A percentile compares a stretch with the other conserved stretches of the same genome.
Evolutionary conservation across 495 filamentous ascomycete genomes (phyloP).

Genomic region (Aspergillus funiculosus): DNA sequence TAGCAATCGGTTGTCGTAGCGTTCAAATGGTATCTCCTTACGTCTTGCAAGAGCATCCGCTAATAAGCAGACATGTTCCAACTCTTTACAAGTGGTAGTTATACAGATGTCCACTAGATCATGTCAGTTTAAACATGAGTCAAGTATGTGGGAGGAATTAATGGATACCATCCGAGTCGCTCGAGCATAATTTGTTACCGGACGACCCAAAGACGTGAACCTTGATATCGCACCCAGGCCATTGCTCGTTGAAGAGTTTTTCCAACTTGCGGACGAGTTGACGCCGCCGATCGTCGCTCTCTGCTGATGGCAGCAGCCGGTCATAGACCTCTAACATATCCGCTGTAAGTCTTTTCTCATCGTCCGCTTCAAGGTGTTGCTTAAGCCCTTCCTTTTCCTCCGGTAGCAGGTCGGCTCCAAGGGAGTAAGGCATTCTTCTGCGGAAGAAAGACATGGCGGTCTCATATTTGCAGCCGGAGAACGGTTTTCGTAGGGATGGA

Average conservation of each 20-base stretch:
- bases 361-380: constrained; percentile 61
- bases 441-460: constrained; percentile 64
- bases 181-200: constrained; percentile 89
- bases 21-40: constrained; percentile 42
- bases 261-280: constrained; percentile 81
- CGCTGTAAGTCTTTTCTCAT: constrained; percentile 69
- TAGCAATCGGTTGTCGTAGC: constrained; percentile 9
- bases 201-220: constrained; percentile 96
- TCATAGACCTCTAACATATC: constrained; percentile 83
- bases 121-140: constrained; percentile 18
- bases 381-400: constrained; percentile 60
- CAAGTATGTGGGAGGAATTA: neutral
- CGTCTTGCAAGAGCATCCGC: constrained; percentile 77
- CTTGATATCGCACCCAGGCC: constrained; percentile 84
- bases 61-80: constrained; percentile 83
- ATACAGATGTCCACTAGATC: constrained; percentile 90
- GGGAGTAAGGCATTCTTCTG: constrained; percentile 83
- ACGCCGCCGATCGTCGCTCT: constrained; percentile 67
- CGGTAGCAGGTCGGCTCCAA: constrained; percentile 70
- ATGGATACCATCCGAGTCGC: constrained; percentile 86
- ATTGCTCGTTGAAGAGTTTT: constrained; percentile 76
- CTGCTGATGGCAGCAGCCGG: constrained; percentile 71
- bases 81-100: constrained; percentile 74
- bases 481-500: constrained; percentile 56
- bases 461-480: constrained; percentile 74